phyloP scores from a whole-genome alignment of 768 basidiomycete species.

The Tulasnella sp. region DNA sequence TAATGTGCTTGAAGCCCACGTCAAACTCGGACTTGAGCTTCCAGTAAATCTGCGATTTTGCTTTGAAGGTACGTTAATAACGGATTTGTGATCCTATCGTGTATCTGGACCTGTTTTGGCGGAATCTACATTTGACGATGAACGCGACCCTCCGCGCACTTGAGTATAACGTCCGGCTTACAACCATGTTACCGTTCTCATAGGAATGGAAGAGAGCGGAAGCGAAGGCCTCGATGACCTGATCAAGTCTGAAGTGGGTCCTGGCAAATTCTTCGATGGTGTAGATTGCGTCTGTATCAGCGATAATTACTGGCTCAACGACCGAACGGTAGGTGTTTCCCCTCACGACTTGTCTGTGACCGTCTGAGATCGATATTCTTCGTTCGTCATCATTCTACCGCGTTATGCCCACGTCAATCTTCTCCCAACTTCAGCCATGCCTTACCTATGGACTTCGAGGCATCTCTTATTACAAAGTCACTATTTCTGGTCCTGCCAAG shows the following conservation, averaged over 20 bases:
- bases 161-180: background rate
- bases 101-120: too few relatives aligned
- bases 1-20: conserved; percentile 78
- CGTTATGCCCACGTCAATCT: background rate
- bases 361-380: background rate
- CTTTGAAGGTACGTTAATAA: conserved; percentile 54
- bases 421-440: conserved; percentile 32
- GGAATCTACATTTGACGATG: too few relatives aligned
- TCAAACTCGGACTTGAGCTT: conserved; percentile 46
- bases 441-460: conserved; percentile 85
- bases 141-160: background rate
- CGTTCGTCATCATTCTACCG: background rate
- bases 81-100: background rate
- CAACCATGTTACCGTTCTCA: background rate
- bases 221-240: conserved; percentile 84
- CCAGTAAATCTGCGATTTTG: conserved; percentile 86
- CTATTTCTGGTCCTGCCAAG: conserved; percentile 66
- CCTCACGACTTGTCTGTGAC: background rate
- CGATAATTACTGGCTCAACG: conserved; percentile 92
- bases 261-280: conserved; percentile 67
- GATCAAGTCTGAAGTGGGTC: conserved; percentile 57
- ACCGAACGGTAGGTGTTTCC: conserved; percentile 37
- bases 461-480: conserved; percentile 72
- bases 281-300: conserved; percentile 91
- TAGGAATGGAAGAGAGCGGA: conserved; percentile 87